Evolutionary conservation across 140 eudicot species (phyloP).

Genomic region (Erigeron philadelphicus): DNA sequence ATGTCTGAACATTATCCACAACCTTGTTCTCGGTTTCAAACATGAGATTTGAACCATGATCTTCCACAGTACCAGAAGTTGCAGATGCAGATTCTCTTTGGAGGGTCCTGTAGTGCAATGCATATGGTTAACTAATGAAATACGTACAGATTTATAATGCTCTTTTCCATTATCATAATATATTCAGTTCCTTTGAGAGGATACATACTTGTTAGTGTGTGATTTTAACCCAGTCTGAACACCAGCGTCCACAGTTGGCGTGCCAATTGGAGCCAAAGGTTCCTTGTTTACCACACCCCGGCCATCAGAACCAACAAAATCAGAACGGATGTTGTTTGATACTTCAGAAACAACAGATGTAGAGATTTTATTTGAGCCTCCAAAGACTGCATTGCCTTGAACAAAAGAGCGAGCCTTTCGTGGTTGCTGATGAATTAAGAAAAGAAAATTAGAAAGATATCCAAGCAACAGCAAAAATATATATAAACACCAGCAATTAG

Average conservation of each 20-base stretch:
- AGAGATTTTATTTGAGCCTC: slow-evolving; percentile 28
- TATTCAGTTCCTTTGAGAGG: not conserved
- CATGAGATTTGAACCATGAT: slow-evolving; percentile 29
- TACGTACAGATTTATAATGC: not conserved
- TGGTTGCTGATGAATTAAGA: slow-evolving; percentile 40
- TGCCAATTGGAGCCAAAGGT: slow-evolving; percentile 64
- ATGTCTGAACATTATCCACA: slow-evolving; percentile 36
- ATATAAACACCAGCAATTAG: not conserved
- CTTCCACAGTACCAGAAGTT: slow-evolving; percentile 40
- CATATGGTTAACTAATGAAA: not conserved
- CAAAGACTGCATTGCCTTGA: slow-evolving; percentile 31
- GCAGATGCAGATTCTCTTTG: slow-evolving; percentile 41
- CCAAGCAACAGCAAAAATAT: not conserved
- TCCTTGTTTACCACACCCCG: slow-evolving; percentile 43
- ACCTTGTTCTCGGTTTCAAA: slow-evolving; percentile 51
- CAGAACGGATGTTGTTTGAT: slow-evolving; percentile 34
- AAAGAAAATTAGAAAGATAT: slow-evolving; percentile 3
- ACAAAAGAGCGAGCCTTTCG: slow-evolving; percentile 47
- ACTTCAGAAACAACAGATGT: slow-evolving; percentile 35
- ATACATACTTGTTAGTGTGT: slow-evolving; percentile 46
- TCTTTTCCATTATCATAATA: slow-evolving; percentile 8
- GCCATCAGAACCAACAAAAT: slow-evolving; percentile 37
- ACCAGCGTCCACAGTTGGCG: slow-evolving; percentile 51
- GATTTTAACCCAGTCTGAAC: slow-evolving; percentile 32
- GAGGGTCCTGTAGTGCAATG: slow-evolving; percentile 38